phyloP scores from a whole-genome alignment of 83 land plant species.

The Diphasiastrum complanatum region DNA sequence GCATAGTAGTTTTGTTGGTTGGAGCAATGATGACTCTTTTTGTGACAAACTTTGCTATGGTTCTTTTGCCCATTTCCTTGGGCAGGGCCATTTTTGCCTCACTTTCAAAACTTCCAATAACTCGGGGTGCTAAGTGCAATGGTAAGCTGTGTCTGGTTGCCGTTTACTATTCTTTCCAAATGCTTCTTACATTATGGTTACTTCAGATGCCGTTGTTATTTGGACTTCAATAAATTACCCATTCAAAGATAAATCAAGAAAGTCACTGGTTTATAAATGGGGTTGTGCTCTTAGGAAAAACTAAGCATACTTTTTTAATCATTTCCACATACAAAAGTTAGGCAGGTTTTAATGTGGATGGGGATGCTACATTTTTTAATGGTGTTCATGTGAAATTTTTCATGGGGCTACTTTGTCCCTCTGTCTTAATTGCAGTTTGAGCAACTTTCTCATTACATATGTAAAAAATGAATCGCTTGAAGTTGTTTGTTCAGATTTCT shows the following conservation, averaged over 20 bases:
- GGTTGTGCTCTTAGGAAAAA: no score
- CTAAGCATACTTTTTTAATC: no score
- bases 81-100: conserved; percentile 70
- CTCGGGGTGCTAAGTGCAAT: conserved; percentile 95
- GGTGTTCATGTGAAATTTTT: no score
- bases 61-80: conserved; percentile 80
- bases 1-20: conserved; percentile 72
- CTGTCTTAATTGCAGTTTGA: background rate
- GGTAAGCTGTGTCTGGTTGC: conserved; percentile 36
- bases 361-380: no score
- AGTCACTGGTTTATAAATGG: no score
- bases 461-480: background rate
- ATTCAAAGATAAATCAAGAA: no score
- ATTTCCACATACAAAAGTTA: no score
- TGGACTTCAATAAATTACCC: background rate
- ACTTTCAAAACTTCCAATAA: conserved; percentile 75
- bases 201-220: background rate
- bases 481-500: background rate
- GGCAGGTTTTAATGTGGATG: no score
- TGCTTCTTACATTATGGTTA: no score
- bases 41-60: conserved; percentile 62
- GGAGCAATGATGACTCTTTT: conserved; percentile 93
- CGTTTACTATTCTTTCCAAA: no score
- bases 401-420: background rate
- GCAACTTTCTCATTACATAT: background rate